Evolutionary conservation across 371 early-diverging fungal species (phyloP), one percentile per base, ranked within the genome.

Genomic region (Apophysomyces ossiformis): DNA sequence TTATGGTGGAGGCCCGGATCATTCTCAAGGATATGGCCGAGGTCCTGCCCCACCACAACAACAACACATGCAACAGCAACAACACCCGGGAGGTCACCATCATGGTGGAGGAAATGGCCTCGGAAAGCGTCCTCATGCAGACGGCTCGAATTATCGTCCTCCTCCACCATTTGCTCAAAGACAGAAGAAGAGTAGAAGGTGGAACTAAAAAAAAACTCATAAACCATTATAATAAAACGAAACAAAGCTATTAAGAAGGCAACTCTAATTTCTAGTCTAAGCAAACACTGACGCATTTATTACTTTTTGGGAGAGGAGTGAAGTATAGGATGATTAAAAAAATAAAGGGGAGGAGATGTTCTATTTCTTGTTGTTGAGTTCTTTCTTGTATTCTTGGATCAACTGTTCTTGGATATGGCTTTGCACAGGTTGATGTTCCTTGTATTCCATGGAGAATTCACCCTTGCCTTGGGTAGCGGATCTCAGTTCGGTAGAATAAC

Each of bases 401-500:
- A 98, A 84, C 65, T 92, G 87, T 66, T 89, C 87, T 77, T 98
- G 98, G 11, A 94, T 89, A 64, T 88, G 81, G 13, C 91, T 81
- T 58, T 84, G 72, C 37, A 97, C 98, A 38, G 95, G 89, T 60
- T 84, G 82, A 78, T 99, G 97, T 50, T 87, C 81, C 83, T 92
- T 89, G 86, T 97, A 97, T 83, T 96, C 97, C 99, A 99, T 99
- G 60, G 93, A 82, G 84, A 96, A 99, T 84, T 98, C 98, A 58
- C 99, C 99, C 88, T 98, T 99, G 69, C 99, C 99, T 69, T 96
- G 94, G 32, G 97, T 96, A 58, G 92, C 88, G 36, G 94, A 92
- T 64, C 99, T 88, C 69, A 99, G 85, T 77, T 98, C 98, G 15
- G 96, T 94, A 38, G 96, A 94, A 76, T 96, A 97, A 38, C 98